Base-by-base conservation (phyloP, 2,329 filamentous ascomycete species). In the Colletotrichum lupini region DNA sequence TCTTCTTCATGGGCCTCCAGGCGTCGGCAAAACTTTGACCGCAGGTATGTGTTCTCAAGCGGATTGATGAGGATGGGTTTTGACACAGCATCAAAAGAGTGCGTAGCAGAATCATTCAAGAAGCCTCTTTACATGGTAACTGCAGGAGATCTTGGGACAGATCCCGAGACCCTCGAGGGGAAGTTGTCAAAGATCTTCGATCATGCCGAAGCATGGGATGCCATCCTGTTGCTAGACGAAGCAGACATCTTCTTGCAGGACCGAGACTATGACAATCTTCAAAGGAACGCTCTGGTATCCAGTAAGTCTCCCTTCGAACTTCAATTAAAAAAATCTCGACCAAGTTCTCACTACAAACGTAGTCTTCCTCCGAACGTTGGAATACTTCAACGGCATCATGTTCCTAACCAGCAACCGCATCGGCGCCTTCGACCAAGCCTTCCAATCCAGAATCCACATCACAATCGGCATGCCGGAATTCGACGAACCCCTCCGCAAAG, bases 361-460 rank as follows among this genome's bases (percentile, higher is more conserved):
- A 49, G 42, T 49, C 16, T 49, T 49, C 1, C 19, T 49, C 0
- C 19, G 42, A 0, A 49, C 42, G 0, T 1, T 49, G 0, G 42
- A 49, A 19, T 49, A 49, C 16, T 49, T 49, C 42, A 49, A n/a
- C 7, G 42, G 42, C 42, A 49, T 49, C 7, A 49, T 49, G 42
- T 49, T 49, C 0, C 19, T 49, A 0, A 49, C 42, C 1, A 49
- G 42, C 7, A 49, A 49, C 3, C 42, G 42, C 19, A 0, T 49
- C 42, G 42, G 19, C 3, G 42, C 42, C 7, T 49, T 49, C 3
- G 42, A 49, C 6, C 42, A 49, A 49, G 42, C 42, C 42, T 49
- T 49, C 19, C 42, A 49, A 1, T 49, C 42, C 19, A 19, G 19
- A 0, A 49, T 49, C 3, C 42, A 49, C 19, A 49, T 49, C 0